These are phyloP conservation scores for Colletotrichum musae DNA, from an alignment of 2,329 filamentous ascomycete species.

Conservation along the genomic window DNA sequence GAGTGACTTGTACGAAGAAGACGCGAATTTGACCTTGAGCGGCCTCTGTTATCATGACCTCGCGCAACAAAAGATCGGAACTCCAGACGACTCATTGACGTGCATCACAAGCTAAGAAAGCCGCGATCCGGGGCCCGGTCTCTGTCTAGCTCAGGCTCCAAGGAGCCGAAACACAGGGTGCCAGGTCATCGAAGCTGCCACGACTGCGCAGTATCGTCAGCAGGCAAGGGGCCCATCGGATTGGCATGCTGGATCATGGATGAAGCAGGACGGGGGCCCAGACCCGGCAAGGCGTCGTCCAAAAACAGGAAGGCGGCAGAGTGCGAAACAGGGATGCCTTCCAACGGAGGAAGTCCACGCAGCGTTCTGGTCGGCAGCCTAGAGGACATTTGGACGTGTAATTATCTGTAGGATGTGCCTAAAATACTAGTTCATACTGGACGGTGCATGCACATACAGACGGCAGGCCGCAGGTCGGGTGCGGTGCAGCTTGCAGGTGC, in stretches of 20 bases:
- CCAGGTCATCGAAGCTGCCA: conserved; percentile 35
- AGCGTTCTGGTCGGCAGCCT: no score
- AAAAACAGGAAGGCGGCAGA: conserved; percentile 31
- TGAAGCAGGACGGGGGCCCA: conserved; percentile 14
- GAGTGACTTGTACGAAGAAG: neutral
- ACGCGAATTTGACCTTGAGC: neutral
- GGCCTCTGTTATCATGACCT: neutral
- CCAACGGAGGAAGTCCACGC: conserved; percentile 10
- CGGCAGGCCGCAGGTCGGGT: conserved; percentile 5
- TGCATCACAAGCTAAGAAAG: neutral
- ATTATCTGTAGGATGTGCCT: neutral
- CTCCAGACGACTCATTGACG: conserved; percentile 9
- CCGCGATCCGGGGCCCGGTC: neutral
- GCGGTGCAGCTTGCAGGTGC: conserved; percentile 15
- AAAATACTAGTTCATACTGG: neutral
- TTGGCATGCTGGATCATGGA: conserved; percentile 14
- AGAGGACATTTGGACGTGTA: no score
- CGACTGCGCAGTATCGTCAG: conserved; percentile 21
- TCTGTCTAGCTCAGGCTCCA: neutral
- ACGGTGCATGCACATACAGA: conserved; percentile 19
- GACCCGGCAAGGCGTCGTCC: conserved; percentile 20
- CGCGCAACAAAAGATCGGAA: neutral
- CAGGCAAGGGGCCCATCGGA: conserved; percentile 30
- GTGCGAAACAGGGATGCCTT: conserved; percentile 34
- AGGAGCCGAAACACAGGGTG: conserved; percentile 24